Evolutionary conservation across 192 early-diverging fungal species (phyloP), one percentile per base, ranked within the genome.

Genomic region (Neocallimastix lanati): DNA sequence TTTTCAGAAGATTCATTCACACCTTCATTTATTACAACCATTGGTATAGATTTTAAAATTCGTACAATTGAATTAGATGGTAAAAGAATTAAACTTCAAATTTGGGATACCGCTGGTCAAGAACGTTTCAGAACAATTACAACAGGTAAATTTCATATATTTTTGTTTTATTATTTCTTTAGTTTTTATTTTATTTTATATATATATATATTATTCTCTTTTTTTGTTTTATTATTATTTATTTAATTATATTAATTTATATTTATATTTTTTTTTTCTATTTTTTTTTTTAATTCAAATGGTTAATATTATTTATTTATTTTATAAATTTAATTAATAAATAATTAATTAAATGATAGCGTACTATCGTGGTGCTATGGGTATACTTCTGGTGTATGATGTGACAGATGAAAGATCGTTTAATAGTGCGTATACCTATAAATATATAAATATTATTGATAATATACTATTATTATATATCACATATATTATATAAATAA

Each of bases 11-110:
- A 99, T 88, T 96, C 95, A 77, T 99, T 99, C 84, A 98, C 97
- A 29, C 97, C 97, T 30, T 96, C 95, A 76, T 99, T 98, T 87
- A 99, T 99, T 84, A 98, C 97, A 76, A 99, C 97, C 77, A 98
- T 99, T 81, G 97, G 97, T 77, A 98, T 99, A 81, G 97, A 99
- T 88, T 99, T 99, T 86, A 97, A 98, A 87, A 98, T 99, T 84
- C 92, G 96, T 79, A 98, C 96, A 28, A 96, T 99, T 79, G 97
- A 99, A 82, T 89, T 99, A 40, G 97, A 98, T 83, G 97, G 96
- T 79, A 98, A 98, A 89, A 92, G 96, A 80, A 97, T 99, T 84
- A 99, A 99, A 87, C 90, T 99, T 38, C 97, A 99, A 86, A 99
- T 99, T 81, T 99, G 97, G 97, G 96, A 99, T 86, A 99, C 96